Conservation (phyloP, 2,329 filamentous ascomycete species). For the Didymella glomerata region DNA sequence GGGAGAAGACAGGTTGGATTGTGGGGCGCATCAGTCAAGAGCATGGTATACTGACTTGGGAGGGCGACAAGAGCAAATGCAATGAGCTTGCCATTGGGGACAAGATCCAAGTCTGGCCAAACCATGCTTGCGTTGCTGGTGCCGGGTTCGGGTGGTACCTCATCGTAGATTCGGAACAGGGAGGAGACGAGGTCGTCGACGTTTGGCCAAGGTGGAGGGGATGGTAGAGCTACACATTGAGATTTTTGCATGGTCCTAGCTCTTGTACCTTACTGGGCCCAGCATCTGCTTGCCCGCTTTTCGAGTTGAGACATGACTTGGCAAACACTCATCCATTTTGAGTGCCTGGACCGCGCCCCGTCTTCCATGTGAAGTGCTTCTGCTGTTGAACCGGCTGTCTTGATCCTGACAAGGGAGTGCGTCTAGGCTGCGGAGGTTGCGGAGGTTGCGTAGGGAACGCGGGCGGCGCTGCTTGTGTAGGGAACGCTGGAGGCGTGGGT, state of each 20-base stretch:
- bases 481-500: conserved; percentile 22
- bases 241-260: not conserved
- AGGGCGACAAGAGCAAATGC: conserved; percentile 46
- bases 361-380: conserved; percentile 4
- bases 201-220: conserved; percentile 77
- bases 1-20: conserved; percentile 64
- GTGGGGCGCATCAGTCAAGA: conserved; percentile 79
- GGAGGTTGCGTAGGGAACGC: conserved; percentile 8
- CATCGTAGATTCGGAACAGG: conserved; percentile 69
- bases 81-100: conserved; percentile 67
- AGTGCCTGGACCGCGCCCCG: conserved; percentile 2
- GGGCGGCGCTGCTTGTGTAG: conserved; percentile 17
- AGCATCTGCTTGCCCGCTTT: not conserved
- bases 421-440: conserved; percentile 4
- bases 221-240: conserved; percentile 61
- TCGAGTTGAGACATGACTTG: not conserved
- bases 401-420: not conserved
- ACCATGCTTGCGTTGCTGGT: conserved; percentile 81
- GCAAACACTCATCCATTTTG: conserved; percentile 2
- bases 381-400: not conserved
- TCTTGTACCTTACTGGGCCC: not conserved
- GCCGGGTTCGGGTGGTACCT: conserved; percentile 77
- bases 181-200: conserved; percentile 69
- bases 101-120: conserved; percentile 76
- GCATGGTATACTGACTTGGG: conserved; percentile 75